Evolutionary conservation across 2,329 filamentous ascomycete genomes (phyloP).

Genomic region (Claviceps purpurea): DNA sequence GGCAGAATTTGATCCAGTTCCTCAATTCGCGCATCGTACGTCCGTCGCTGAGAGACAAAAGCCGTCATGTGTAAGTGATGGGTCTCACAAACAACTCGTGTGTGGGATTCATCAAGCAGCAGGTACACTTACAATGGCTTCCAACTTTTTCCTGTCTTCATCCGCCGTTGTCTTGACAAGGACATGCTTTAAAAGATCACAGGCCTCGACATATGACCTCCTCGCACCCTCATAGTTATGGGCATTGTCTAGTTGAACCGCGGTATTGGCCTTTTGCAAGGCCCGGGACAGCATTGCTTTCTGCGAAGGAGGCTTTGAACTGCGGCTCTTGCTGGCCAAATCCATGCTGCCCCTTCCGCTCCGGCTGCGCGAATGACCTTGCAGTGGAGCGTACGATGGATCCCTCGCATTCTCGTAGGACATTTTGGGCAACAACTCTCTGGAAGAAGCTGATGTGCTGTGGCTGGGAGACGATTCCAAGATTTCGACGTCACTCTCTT

Average conservation of each 20-base stretch:
- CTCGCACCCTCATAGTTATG: slow-evolving; percentile 88
- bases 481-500: slow-evolving; percentile 6
- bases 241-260: slow-evolving; percentile 89
- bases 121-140: slow-evolving; percentile 65
- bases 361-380: slow-evolving; percentile 19
- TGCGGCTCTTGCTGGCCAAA: slow-evolving; percentile 14
- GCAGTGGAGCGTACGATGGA: slow-evolving; percentile 10
- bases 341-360: slow-evolving; percentile 22
- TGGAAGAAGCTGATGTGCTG: background rate
- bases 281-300: slow-evolving; percentile 97
- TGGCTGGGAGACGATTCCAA: slow-evolving; percentile 9
- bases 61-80: background rate
- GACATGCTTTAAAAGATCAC: slow-evolving; percentile 74
- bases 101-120: background rate
- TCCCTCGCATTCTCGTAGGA: slow-evolving; percentile 19
- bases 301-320: slow-evolving; percentile 50
- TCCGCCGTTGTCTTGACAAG: slow-evolving; percentile 71
- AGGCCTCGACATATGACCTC: slow-evolving; percentile 83
- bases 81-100: background rate
- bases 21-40: slow-evolving; percentile 79
- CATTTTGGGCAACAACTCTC: slow-evolving; percentile 13
- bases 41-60: slow-evolving; percentile 49
- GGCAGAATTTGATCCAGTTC: slow-evolving; percentile 66
- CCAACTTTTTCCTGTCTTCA: slow-evolving; percentile 80
- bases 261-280: slow-evolving; percentile 87